These are phyloP conservation scores for Musa beccarii DNA, from an alignment of 176 grass and related monocot genomes.

Conservation along the genomic window DNA sequence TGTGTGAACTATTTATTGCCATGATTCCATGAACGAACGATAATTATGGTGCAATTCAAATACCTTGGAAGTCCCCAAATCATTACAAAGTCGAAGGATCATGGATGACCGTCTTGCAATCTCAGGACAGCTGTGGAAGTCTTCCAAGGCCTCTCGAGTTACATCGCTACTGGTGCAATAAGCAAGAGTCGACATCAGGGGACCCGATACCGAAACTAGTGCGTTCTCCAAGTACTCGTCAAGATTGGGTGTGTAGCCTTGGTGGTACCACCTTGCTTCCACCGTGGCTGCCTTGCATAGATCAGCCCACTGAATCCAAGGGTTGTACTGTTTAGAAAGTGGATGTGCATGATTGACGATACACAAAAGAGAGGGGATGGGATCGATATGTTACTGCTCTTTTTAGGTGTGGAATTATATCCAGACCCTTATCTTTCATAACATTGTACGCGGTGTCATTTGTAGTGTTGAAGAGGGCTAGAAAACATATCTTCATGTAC, in stretches of 20 bases:
- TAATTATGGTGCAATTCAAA: too few relatives aligned
- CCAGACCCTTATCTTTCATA: conserved; percentile 10
- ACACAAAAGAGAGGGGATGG: not conserved
- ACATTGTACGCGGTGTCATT: too few relatives aligned
- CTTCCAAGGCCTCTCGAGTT: too few relatives aligned
- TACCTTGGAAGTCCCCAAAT: too few relatives aligned
- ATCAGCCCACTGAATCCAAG: conserved; percentile 34
- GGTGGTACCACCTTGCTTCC: conserved; percentile 39
- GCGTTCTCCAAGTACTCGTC: conserved; percentile 43
- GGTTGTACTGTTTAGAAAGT: too few relatives aligned
- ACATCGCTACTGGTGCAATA: conserved; percentile 4
- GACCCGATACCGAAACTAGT: conserved; percentile 27
- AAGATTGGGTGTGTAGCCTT: conserved; percentile 16
- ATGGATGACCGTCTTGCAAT: too few relatives aligned
- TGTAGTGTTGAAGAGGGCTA: too few relatives aligned
- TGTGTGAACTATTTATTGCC: too few relatives aligned
- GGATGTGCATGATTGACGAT: not conserved
- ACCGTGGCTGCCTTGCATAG: conserved; percentile 32
- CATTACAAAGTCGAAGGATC: too few relatives aligned
- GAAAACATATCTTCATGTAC: too few relatives aligned
- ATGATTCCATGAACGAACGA: too few relatives aligned
- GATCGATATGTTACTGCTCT: conserved; percentile 18
- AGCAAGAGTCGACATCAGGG: conserved; percentile 21
- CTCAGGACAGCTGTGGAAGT: too few relatives aligned
- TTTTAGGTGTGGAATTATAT: conserved; percentile 30